These are phyloP conservation scores for Torulaspora maleeae DNA, from an alignment of 805 yeast genomes.

Conservation along the genomic window DNA sequence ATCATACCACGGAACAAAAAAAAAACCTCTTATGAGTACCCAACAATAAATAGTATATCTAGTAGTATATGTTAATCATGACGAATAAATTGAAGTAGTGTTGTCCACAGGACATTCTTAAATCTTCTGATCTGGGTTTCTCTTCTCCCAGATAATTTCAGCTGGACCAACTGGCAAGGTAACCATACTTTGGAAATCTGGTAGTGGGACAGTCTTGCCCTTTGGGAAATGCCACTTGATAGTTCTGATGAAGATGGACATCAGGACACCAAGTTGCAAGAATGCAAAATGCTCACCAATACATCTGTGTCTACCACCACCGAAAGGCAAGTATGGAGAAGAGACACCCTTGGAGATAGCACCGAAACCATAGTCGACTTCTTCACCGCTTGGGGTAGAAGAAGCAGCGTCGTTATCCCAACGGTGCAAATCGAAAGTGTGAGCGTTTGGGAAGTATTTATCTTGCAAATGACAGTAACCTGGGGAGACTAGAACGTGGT, in stretches of 20 bases:
- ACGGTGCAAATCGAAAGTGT: conserved; percentile 74
- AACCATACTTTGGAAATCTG: conserved; percentile 88
- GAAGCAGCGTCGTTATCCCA: conserved; percentile 55
- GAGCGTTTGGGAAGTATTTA: conserved; percentile 72
- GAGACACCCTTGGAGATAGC: conserved; percentile 92
- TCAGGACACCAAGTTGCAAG: conserved; percentile 82
- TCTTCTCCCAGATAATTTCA: conserved; percentile 63
- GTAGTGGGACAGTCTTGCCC: conserved; percentile 53
- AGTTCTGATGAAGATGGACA: conserved; percentile 69
- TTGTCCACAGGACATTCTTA: conserved; percentile 3
- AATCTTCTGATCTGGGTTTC: conserved; percentile 36
- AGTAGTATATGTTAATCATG: neutral
- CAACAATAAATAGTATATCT: conserved; percentile 5
- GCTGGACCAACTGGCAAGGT: conserved; percentile 83
- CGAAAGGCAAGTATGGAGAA: conserved; percentile 95
- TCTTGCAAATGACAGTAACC: conserved; percentile 82
- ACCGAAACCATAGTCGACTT: conserved; percentile 94
- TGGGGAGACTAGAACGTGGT: conserved; percentile 87
- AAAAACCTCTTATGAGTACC: neutral
- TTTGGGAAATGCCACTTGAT: conserved; percentile 68
- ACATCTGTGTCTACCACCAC: conserved; percentile 99
- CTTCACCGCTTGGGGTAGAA: conserved; percentile 32
- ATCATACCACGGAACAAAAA: neutral
- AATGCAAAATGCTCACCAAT: conserved; percentile 98
- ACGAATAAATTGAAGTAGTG: neutral